These are phyloP conservation scores for Saccharomycopsis olivae DNA, from an alignment of 805 yeast species.

Conservation along the genomic window DNA sequence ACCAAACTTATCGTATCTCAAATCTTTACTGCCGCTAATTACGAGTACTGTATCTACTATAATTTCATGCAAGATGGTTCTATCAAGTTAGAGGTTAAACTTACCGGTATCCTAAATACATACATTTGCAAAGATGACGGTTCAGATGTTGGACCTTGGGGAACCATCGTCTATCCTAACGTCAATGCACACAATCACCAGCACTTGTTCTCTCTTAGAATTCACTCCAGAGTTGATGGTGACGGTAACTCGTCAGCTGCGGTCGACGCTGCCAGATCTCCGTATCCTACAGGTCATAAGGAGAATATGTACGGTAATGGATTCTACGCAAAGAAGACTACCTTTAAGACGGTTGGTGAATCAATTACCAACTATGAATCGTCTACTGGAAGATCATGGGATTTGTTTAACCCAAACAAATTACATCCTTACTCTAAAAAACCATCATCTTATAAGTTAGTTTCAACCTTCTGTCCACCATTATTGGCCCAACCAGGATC, in stretches of 20 bases:
- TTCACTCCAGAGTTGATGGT: constrained; percentile 77
- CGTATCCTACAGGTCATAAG: constrained; percentile 50
- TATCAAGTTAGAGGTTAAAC: constrained; percentile 65
- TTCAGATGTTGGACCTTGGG: constrained; percentile 57
- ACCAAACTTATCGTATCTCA: constrained; percentile 66
- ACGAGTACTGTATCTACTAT: constrained; percentile 81
- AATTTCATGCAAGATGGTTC: constrained; percentile 77
- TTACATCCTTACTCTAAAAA: constrained; percentile 60
- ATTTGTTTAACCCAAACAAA: constrained; percentile 60
- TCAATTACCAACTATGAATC: constrained; percentile 54
- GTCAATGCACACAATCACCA: constrained; percentile 84
- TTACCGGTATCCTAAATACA: constrained; percentile 78
- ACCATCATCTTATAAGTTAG: constrained; percentile 69
- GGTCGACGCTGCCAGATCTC: constrained; percentile 52
- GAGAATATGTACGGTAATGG: constrained; percentile 74
- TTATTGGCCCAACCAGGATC: constrained; percentile 67
- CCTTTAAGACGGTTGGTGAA: constrained; percentile 59
- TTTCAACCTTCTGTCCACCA: constrained; percentile 64
- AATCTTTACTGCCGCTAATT: constrained; percentile 80
- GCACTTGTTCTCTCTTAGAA: constrained; percentile 67
- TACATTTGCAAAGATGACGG: constrained; percentile 54
- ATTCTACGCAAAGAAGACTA: constrained; percentile 52
- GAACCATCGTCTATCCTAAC: constrained; percentile 68
- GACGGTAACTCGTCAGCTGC: constrained; percentile 64
- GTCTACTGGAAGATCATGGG: constrained; percentile 64